These are phyloP conservation scores for Hypsizygus marmoreus DNA, from an alignment of 768 basidiomycete genomes.

Conservation along the genomic window DNA sequence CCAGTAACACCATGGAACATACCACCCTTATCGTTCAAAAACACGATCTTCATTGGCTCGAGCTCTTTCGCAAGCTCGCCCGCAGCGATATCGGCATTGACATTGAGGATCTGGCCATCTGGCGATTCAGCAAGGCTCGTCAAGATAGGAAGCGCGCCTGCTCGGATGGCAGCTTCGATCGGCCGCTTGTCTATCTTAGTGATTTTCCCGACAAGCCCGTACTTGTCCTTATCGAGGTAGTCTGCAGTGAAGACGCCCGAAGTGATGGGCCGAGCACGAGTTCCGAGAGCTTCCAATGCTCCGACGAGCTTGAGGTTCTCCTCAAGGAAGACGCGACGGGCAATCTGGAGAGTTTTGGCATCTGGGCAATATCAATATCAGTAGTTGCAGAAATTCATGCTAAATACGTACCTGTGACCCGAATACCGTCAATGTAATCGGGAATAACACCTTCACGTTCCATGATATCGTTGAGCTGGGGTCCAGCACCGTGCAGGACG, in stretches of 20 bases:
- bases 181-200: constrained; percentile 95
- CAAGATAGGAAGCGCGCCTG: constrained; percentile 93
- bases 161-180: constrained; percentile 94
- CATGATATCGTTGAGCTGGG: constrained; percentile 92
- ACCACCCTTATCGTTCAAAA: constrained; percentile 97
- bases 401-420: constrained; percentile 80
- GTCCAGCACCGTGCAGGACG: constrained; percentile 94
- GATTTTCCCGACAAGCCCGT: constrained; percentile 94
- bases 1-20: constrained; percentile 97
- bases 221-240: constrained; percentile 93
- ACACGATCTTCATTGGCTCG: constrained; percentile 98
- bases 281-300: constrained; percentile 92
- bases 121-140: constrained; percentile 92
- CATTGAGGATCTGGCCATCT: constrained; percentile 98
- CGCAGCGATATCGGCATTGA: constrained; percentile 98
- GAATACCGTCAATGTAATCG: constrained; percentile 96
- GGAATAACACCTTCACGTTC: constrained; percentile 92
- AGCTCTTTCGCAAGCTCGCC: constrained; percentile 97
- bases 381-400: constrained; percentile 2
- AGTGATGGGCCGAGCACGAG: constrained; percentile 95
- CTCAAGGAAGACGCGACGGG: constrained; percentile 94
- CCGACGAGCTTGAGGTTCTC: constrained; percentile 95
- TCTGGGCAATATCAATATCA: constrained; percentile 45
- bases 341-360: constrained; percentile 91
- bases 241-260: constrained; percentile 98